Evolutionary conservation across 1,284 basidiomycete species (phyloP).

Genomic region (Ceratobasidium sp.): DNA sequence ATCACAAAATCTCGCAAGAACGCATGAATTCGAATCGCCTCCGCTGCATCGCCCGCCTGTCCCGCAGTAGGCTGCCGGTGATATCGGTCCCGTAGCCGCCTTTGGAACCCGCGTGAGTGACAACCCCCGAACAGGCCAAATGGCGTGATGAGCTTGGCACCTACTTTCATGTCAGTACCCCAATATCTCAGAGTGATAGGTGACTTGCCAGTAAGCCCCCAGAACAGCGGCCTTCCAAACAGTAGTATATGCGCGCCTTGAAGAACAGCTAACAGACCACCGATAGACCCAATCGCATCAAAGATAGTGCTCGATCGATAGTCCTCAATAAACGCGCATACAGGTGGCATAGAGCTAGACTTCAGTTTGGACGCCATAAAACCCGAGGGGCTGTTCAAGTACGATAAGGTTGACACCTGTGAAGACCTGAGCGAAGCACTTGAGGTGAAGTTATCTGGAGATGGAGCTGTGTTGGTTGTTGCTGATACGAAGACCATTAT

Average conservation of each 20-base stretch:
- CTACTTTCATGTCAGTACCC: not conserved
- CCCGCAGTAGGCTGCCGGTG: not conserved
- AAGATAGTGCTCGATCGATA: slow-evolving; percentile 18
- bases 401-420: not conserved
- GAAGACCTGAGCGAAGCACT: slow-evolving; percentile 1
- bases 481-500: not conserved
- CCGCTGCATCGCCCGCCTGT: not conserved
- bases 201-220: slow-evolving; percentile 18
- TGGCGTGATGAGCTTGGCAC: slow-evolving; percentile 18
- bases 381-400: not conserved
- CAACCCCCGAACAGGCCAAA: slow-evolving; percentile 5
- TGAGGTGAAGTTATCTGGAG: not conserved
- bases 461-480: not conserved
- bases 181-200: not conserved
- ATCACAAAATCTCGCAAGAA: slow-evolving; percentile 20
- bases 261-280: slow-evolving; percentile 16
- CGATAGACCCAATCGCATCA: slow-evolving; percentile 15
- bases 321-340: slow-evolving; percentile 17
- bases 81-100: slow-evolving; percentile 11
- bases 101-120: not conserved
- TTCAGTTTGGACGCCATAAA: not conserved
- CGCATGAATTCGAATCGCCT: not conserved
- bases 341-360: not conserved
- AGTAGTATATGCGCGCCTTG: slow-evolving; percentile 12
- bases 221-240: slow-evolving; percentile 23